A percentile compares a stretch with the other conserved stretches of the same genome.
Evolutionary conservation across 495 filamentous ascomycete genomes (phyloP).

Genomic region (Symbiotaphrina buchneri): DNA sequence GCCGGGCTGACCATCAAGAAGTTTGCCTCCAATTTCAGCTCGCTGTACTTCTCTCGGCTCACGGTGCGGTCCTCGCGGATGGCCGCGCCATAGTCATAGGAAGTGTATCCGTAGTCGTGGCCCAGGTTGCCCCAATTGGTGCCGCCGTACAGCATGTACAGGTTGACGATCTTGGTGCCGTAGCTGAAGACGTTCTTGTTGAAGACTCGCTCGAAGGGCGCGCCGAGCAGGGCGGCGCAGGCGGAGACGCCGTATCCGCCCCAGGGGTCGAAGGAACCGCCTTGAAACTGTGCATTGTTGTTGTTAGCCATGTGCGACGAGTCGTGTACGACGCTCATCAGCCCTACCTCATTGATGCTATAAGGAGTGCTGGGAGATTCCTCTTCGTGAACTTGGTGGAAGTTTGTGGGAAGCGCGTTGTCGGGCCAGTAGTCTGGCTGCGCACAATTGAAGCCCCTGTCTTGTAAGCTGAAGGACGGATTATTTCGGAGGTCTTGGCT

Average conservation of each 20-base stretch:
- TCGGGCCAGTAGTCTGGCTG: slow-evolving; percentile 19
- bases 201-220: slow-evolving; percentile 55
- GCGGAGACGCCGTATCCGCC: slow-evolving; percentile 41
- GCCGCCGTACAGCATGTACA: slow-evolving; percentile 58
- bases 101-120: slow-evolving; percentile 47
- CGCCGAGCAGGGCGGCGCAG: slow-evolving; percentile 37
- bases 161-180: slow-evolving; percentile 33
- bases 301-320: slow-evolving; percentile 15
- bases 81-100: slow-evolving; percentile 47
- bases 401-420: slow-evolving; percentile 17
- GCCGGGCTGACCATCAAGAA: slow-evolving; percentile 46
- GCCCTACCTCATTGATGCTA: too few species aligned
- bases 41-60: slow-evolving; percentile 53
- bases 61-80: slow-evolving; percentile 47
- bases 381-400: too few species aligned
- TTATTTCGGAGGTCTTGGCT: too few species aligned
- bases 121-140: slow-evolving; percentile 76
- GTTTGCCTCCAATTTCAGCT: slow-evolving; percentile 51
- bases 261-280: slow-evolving; percentile 57
- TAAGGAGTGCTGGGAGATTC: too few species aligned
- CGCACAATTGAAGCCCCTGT: slow-evolving; percentile 24
- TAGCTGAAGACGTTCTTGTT: slow-evolving; percentile 60
- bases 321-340: too few species aligned
- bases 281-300: slow-evolving; percentile 32
- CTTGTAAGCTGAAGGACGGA: too few species aligned